Conservation (phyloP, 768 basidiomycete species). For the Lepiota brunneoincarnata region DNA sequence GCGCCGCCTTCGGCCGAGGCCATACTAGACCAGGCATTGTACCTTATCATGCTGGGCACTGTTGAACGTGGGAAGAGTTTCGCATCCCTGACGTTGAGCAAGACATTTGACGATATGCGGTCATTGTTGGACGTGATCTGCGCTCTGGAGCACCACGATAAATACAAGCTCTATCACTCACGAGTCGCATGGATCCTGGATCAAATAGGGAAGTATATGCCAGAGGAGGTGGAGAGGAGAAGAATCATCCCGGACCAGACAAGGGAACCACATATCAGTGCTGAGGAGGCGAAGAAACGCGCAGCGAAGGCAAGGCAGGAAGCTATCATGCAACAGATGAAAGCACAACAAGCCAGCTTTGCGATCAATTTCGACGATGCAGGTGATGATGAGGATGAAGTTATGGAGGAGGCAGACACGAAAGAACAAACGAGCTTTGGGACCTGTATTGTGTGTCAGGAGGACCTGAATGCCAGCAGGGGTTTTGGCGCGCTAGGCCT, state of each 20-base stretch:
- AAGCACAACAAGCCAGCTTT: conserved; percentile 86
- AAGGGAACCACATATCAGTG: conserved; percentile 36
- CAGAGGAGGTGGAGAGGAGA: conserved; percentile 51
- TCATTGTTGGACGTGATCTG: conserved; percentile 73
- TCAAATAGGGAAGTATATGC: conserved; percentile 52
- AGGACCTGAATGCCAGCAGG: conserved; percentile 70
- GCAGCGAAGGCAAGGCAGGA: conserved; percentile 91
- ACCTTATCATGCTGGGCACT: conserved; percentile 82
- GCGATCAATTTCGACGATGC: conserved; percentile 74
- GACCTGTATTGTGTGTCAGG: conserved; percentile 98
- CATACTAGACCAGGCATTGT: conserved; percentile 84
- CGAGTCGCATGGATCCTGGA: conserved; percentile 77
- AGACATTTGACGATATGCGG: conserved; percentile 50
- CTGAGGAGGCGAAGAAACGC: conserved; percentile 72
- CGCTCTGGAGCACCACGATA: conserved; percentile 72
- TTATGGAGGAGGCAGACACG: conserved; percentile 45
- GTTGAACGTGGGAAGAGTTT: conserved; percentile 69
- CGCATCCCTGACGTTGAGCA: conserved; percentile 51
- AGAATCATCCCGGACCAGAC: conserved; percentile 39
- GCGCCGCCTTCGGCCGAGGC: conserved; percentile 82
- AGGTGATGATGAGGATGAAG: conserved; percentile 70
- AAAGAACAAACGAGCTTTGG: conserved; percentile 57
- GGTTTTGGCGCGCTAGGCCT: conserved; percentile 86
- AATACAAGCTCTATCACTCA: conserved; percentile 68
- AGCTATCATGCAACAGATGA: conserved; percentile 95